These are phyloP conservation scores for Suaeda aralocaspica DNA, from an alignment of 148 eudicot species.

Conservation along the genomic window DNA sequence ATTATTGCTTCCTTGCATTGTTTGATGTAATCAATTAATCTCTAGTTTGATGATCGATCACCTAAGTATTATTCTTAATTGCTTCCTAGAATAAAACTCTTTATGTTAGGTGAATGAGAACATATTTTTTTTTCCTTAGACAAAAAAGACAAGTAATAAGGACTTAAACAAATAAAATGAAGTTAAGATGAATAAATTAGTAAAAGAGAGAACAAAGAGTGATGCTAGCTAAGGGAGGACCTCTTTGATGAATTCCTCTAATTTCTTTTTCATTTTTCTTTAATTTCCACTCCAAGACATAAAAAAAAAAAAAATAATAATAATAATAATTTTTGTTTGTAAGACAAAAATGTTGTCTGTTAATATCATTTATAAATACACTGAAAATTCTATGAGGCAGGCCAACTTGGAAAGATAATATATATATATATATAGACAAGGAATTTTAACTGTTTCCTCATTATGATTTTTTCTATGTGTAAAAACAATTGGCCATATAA, in stretches of 20 bases:
- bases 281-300: slow-evolving; percentile 18
- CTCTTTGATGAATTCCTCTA: slow-evolving; percentile 19
- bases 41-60: neutral
- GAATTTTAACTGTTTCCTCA: neutral
- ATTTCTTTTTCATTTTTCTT: slow-evolving; percentile 6
- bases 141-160: neutral
- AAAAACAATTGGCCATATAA: too few relatives aligned
- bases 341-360: slow-evolving; percentile 20
- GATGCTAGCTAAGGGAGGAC: slow-evolving; percentile 22
- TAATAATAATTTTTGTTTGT: slow-evolving; percentile 12
- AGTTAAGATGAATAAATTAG: slow-evolving; percentile 6
- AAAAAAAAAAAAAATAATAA: slow-evolving; percentile 4
- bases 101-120: slow-evolving; percentile 13
- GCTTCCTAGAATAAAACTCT: slow-evolving; percentile 9
- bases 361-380: slow-evolving; percentile 1
- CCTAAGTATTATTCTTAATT: neutral
- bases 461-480: too few relatives aligned
- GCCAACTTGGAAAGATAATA: slow-evolving; percentile 1
- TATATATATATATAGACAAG: neutral
- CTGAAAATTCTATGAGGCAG: slow-evolving; percentile 23
- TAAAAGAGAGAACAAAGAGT: too few relatives aligned
- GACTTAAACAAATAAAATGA: slow-evolving; percentile 2
- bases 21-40: neutral
- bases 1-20: slow-evolving; percentile 37
- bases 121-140: neutral